These are phyloP conservation scores for Rachicladosporium sp. DNA, from an alignment of 2,329 filamentous ascomycete genomes.

Conservation along the genomic window DNA sequence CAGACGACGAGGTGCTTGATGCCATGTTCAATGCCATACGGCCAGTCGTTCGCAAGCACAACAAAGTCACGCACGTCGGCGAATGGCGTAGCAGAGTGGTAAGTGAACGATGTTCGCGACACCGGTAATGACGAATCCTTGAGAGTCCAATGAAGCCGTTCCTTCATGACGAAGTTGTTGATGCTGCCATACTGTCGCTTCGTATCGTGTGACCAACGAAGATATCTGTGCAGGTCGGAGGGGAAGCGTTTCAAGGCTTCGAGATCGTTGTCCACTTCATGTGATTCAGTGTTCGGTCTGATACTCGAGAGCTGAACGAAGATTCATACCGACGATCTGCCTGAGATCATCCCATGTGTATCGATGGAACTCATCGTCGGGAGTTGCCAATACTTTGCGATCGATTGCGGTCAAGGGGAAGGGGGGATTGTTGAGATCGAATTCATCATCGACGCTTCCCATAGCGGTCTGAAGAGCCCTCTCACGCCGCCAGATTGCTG, in stretches of 20 bases:
- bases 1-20: slow-evolving; percentile 84
- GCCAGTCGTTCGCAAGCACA: slow-evolving; percentile 81
- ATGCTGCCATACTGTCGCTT: slow-evolving; percentile 44
- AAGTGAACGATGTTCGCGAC: slow-evolving; percentile 24
- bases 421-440: slow-evolving; percentile 20
- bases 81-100: slow-evolving; percentile 40
- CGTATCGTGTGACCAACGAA: slow-evolving; percentile 43
- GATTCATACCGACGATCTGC: slow-evolving; percentile 36
- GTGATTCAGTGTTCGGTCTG: not conserved
- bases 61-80: slow-evolving; percentile 41
- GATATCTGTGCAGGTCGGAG: slow-evolving; percentile 45
- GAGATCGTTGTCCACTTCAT: slow-evolving; percentile 36
- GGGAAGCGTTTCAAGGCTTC: slow-evolving; percentile 46
- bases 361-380: slow-evolving; percentile 39
- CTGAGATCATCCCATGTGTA: slow-evolving; percentile 42
- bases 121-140: not conserved
- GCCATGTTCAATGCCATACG: slow-evolving; percentile 66
- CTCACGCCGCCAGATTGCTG: too few species aligned
- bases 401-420: slow-evolving; percentile 40
- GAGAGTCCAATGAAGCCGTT: slow-evolving; percentile 42
- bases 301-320: not conserved
- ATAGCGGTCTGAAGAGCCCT: slow-evolving; percentile 1
- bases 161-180: slow-evolving; percentile 43
- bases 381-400: slow-evolving; percentile 37
- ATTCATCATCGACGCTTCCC: slow-evolving; percentile 14